Base-by-base conservation (phyloP, 2,329 filamentous ascomycete genomes). In the Colletotrichum liaoningense region DNA sequence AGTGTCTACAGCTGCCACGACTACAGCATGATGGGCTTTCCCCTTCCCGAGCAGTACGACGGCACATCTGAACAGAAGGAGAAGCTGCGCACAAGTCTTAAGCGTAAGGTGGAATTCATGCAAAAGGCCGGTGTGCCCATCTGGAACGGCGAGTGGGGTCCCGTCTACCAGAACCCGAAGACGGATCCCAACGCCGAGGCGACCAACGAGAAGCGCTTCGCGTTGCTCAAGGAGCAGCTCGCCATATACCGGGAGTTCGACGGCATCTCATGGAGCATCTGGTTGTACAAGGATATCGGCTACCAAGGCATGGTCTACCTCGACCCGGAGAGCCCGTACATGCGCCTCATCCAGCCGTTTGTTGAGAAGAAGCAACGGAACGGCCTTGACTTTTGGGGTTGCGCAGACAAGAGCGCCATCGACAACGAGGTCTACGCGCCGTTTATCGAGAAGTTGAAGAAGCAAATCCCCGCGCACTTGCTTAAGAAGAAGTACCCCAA, bases 271-370 rank as follows among this genome's bases (percentile, higher is more conserved):
- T 92, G 90, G 90, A 87, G 82, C 16, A 92, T 92, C 77, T 90
- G 88, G 88, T 79, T 88, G 0, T 90, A 89, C 79, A 90, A 90
- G 77, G 88, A 90, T 71, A 86, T 90, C 52, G 87, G 88, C 0
- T 84, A 87, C 57, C 88, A 90, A 78, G 88, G 88, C 6, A 89
- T 90, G 88, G 81, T 88, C 0, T 86, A 88, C 73, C 81, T 86
- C 0, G 81, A 82, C 42, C 85, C 86, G 0, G 78, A 85, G 12
- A 86, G 83, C 8, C 76, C 82, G 2, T 90, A 88, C 80, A 89
- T 89, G 79, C 82, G 82, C 26, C 84, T 86, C 2, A 84, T 91
- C 55, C 77, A 82, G 22, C 83, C 86, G 0, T 89, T 91, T 67
- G 78, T 91, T 0, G 84, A 86, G 60, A 91, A 90, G 82, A 91